phyloP scores from a whole-genome alignment of 306 rosid species.

The Rosa chinensis region DNA sequence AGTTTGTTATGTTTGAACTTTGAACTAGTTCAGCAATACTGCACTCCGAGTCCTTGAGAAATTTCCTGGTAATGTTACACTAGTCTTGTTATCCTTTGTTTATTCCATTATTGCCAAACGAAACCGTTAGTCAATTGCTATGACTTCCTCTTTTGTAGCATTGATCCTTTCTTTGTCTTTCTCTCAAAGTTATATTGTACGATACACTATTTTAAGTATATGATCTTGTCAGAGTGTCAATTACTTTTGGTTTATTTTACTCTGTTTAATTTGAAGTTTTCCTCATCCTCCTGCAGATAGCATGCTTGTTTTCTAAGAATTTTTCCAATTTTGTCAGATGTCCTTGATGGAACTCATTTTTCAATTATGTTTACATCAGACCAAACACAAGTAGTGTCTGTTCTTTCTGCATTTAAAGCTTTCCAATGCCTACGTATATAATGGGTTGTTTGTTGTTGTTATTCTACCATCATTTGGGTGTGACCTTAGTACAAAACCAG shows the following conservation, averaged over 20 bases:
- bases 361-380: not conserved
- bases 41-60: not conserved
- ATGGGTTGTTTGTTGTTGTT: not conserved
- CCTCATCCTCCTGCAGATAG: not conserved
- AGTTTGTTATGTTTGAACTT: not conserved
- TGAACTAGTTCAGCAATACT: not conserved
- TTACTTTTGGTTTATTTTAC: not conserved
- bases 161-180: not conserved
- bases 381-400: not conserved
- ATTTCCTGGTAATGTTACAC: not conserved
- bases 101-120: not conserved
- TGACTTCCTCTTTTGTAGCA: not conserved
- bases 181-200: not conserved
- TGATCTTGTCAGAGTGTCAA: not conserved
- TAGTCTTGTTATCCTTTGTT: not conserved
- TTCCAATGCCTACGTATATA: not conserved
- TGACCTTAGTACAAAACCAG: not conserved
- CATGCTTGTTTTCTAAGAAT: not conserved
- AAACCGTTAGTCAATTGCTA: not conserved
- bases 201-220: not conserved
- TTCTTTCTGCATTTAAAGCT: not conserved
- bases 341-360: not conserved
- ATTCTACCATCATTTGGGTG: not conserved
- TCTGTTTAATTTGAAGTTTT: not conserved
- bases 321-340: not conserved